Conservation (phyloP, 2,329 filamentous ascomycete species). For the Botrytis paeoniae region DNA sequence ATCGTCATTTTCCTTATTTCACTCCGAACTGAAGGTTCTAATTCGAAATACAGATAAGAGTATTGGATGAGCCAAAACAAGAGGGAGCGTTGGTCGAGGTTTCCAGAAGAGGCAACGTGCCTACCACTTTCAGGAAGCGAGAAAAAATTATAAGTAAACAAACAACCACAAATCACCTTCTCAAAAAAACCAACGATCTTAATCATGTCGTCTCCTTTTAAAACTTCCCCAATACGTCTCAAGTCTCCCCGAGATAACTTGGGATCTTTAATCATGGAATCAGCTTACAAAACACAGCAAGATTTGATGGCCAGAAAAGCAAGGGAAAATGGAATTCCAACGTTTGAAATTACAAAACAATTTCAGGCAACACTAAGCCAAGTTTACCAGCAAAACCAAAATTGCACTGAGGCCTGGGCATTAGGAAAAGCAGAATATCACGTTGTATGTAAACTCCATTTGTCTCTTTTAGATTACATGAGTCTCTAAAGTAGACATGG, state of each 20-base stretch:
- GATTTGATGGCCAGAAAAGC: constrained; percentile 14
- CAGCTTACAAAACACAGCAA: constrained; percentile 8
- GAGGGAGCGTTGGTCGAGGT: background rate
- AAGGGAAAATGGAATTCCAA: constrained; percentile 15
- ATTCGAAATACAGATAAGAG: background rate
- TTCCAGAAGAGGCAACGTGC: background rate
- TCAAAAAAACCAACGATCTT: background rate
- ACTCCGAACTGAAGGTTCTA: background rate
- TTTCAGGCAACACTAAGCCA: constrained; percentile 9
- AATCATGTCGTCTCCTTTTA: background rate
- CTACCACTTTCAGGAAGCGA: background rate
- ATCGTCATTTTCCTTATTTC: background rate
- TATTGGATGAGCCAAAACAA: background rate
- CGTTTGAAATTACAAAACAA: background rate
- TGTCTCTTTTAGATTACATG: constrained; percentile 18
- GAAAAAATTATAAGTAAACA: background rate
- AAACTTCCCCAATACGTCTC: background rate
- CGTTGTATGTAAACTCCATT: constrained; percentile 3
- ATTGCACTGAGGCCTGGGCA: constrained; percentile 4
- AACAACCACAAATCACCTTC: background rate
- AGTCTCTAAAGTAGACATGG: background rate
- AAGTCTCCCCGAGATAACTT: background rate
- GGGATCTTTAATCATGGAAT: background rate
- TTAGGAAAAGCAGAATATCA: constrained; percentile 18
- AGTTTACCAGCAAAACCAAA: background rate